These are phyloP conservation scores for Carnegiea gigantea DNA, from an alignment of 179 eudicot genomes.

Conservation along the genomic window DNA sequence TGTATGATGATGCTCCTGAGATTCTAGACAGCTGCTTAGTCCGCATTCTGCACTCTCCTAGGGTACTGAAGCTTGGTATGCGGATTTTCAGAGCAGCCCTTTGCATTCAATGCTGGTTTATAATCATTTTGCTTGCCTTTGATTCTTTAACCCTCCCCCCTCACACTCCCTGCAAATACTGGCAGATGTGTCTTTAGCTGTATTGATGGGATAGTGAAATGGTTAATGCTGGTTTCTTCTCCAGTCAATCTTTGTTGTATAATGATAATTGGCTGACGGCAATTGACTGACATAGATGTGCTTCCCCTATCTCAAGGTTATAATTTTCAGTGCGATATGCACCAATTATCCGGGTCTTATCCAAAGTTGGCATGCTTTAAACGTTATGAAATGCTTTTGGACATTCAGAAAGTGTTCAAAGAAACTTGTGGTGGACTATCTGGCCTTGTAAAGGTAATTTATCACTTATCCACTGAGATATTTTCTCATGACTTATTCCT, in stretches of 20 bases:
- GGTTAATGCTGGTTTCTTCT: not conserved
- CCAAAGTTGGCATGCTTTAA: conserved; percentile 70
- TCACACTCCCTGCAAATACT: not conserved
- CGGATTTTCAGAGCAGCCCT: not conserved
- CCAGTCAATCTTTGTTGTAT: not conserved
- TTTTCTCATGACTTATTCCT: not conserved
- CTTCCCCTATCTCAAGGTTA: conserved; percentile 54
- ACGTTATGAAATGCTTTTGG: conserved; percentile 90
- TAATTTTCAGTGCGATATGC: conserved; percentile 85
- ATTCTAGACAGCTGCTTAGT: conserved; percentile 66
- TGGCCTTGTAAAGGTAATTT: conserved; percentile 77
- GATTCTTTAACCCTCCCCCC: not conserved
- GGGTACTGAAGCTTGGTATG: conserved; percentile 87
- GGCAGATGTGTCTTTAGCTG: not conserved
- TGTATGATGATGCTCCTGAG: conserved; percentile 61
- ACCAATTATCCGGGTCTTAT: conserved; percentile 77
- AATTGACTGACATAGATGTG: not conserved
- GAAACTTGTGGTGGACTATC: conserved; percentile 86
- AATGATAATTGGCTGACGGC: conserved; percentile 6
- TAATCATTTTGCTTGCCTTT: not conserved
- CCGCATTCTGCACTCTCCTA: conserved; percentile 80
- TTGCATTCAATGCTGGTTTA: not conserved
- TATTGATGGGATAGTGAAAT: not conserved
- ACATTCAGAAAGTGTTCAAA: conserved; percentile 85
- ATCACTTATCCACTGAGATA: not conserved